phyloP scores from a whole-genome alignment of 2,329 filamentous ascomycete species.

The Parafenestella ontariensis region DNA sequence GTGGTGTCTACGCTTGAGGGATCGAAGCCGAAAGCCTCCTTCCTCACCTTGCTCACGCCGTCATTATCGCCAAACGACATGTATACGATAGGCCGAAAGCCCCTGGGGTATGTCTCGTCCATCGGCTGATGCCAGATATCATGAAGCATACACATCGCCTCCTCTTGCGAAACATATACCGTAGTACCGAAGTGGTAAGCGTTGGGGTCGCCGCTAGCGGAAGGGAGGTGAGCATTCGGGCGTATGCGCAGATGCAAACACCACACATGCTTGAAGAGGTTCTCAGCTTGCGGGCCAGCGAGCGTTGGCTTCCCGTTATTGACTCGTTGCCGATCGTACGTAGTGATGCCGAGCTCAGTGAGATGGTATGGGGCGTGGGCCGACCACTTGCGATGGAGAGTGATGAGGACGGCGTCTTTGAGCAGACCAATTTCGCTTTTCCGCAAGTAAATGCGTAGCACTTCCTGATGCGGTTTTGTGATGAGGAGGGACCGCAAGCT shows the following conservation, averaged over 20 bases:
- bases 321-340: constrained; percentile 9
- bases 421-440: constrained; percentile 1
- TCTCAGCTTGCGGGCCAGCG: constrained; percentile 21
- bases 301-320: neutral
- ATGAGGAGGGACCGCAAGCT: constrained; percentile 1
- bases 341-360: constrained; percentile 24
- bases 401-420: constrained; percentile 20
- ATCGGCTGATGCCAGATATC: constrained; percentile 24
- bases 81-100: constrained; percentile 23
- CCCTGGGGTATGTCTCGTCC: constrained; percentile 4
- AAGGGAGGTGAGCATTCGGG: constrained; percentile 12
- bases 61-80: constrained; percentile 16
- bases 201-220: constrained; percentile 1
- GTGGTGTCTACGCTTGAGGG: constrained; percentile 12
- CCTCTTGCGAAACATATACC: constrained; percentile 9
- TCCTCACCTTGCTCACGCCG: constrained; percentile 2
- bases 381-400: constrained; percentile 18
- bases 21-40: constrained; percentile 16
- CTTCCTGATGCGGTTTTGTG: neutral
- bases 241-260: constrained; percentile 22
- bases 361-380: constrained; percentile 10
- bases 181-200: constrained; percentile 25
- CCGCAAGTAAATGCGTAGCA: constrained; percentile 13
- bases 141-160: constrained; percentile 11
- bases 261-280: constrained; percentile 16